These are phyloP conservation scores for Nicotiana sylvestris DNA, from an alignment of 257 asterid genomes.

Conservation along the genomic window DNA sequence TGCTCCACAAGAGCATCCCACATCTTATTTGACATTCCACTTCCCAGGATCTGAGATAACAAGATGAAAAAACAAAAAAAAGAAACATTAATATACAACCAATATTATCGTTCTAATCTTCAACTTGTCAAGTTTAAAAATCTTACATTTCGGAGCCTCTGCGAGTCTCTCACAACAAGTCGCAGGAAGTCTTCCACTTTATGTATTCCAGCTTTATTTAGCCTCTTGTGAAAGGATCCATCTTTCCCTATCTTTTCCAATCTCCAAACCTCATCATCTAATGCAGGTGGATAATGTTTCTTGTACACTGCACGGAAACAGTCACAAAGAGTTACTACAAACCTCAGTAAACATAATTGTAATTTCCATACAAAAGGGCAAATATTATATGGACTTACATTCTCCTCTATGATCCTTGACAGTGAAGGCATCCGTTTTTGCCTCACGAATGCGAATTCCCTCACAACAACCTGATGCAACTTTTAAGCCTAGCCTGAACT, in stretches of 20 bases:
- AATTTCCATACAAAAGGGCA: not conserved
- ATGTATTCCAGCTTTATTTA: constrained; percentile 60
- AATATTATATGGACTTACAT: constrained; percentile 43
- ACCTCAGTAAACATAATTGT: not conserved
- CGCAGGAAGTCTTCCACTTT: constrained; percentile 88
- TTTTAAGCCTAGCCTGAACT: constrained; percentile 82
- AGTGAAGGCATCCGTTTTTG: constrained; percentile 88
- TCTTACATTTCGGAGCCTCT: constrained; percentile 77
- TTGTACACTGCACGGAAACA: constrained; percentile 69
- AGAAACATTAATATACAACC: constrained; percentile 10
- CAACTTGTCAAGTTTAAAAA: constrained; percentile 1
- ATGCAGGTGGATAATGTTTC: constrained; percentile 96
- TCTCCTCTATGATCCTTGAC: constrained; percentile 99
- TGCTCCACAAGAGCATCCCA: constrained; percentile 95
- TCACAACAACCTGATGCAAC: constrained; percentile 61
- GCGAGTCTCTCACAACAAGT: constrained; percentile 66
- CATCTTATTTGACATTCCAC: constrained; percentile 98
- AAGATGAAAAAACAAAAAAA: constrained; percentile 4
- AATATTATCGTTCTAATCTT: not conserved
- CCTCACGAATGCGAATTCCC: constrained; percentile 73
- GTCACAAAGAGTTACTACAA: constrained; percentile 11
- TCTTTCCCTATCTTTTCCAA: constrained; percentile 95
- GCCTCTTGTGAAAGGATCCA: constrained; percentile 95
- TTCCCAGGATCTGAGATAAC: constrained; percentile 68
- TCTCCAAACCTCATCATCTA: constrained; percentile 94